Base-by-base conservation (phyloP, 2,329 filamentous ascomycete genomes). In the Fonsecaea erecta region DNA sequence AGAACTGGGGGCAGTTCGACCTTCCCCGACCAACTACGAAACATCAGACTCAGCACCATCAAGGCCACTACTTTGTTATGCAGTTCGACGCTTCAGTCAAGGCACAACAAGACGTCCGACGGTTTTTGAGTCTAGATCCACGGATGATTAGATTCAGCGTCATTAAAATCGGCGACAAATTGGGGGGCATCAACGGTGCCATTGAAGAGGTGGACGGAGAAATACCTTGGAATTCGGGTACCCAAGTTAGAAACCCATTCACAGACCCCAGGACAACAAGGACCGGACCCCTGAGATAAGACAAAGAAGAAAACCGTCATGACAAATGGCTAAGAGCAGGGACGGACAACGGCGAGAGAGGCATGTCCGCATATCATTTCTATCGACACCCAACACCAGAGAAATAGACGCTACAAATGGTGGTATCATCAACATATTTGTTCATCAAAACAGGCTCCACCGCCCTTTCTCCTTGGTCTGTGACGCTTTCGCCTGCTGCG, bases 21-120 rank as follows among this genome's bases (percentile, higher is more conserved):
- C 89, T 99, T 18, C 94, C 95, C 54, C 90, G 88, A 71, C 87
- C 92, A 68, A 84, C 89, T 65, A 89, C 88, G 68, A 89, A 90
- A 75, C 89, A 96, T 79, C 93, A 97, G 80, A 88, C 90, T 72
- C 88, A 88, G 71, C 90, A 98, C 84, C 86, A 86, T 70, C 86
- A 88, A 72, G 95, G 95, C 62, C 93, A 98, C 82, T 96, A 99
- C 85, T 99, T 99, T 79, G 90, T 96, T 75, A 91, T 99, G 90
- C 91, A 95, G 73, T 99, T 97, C 83, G 95, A 99, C 78, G 82
- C 90, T 63, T 90, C 88, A 65, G 86, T 88, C 7, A 78, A 82
- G 57, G 89, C 91, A 7, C 94, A 98, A 79, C 82, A 90, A 70
- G 83, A 88, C 51, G 85, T 99, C 46, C 85, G 89, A 67, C 85